Evolutionary conservation across 495 filamentous ascomycete species (phyloP), one percentile per base, ranked within the genome.

Genomic region (Penicillium steckii): DNA sequence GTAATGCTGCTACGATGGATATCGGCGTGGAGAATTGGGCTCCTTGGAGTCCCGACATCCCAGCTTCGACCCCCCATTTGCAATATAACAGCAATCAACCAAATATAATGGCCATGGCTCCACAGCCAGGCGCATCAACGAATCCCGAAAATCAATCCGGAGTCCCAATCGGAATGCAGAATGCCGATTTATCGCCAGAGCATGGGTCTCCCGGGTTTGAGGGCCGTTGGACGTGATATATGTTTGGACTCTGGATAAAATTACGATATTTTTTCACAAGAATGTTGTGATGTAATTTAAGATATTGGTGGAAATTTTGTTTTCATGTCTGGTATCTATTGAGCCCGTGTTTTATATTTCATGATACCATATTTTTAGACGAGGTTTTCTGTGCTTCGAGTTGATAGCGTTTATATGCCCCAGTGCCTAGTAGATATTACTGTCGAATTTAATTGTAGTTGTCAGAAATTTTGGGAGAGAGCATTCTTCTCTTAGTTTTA

Each of bases 11-110:
- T 17, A 65, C 66, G 6, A 56, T 80, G 33, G 66, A 62, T 7
- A 50, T 77, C 10, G 77, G 71, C 8, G 72, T 78, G 47, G 78
- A 77, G 17, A 76, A 71, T 44, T 84, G 81, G 81, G 59, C 50
- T 4, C 30, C 46, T 8, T 66, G 63, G 63, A 53, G 42, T 32
- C 18, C 56, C 8, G n/a, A 38, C 13, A 24, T 56, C 1, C 30
- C 44, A 12, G 27, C 4, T 10, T 47, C 41, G n/a, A 27, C 52
- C 33, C 13, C 56, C 32, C 27, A 48, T 4, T 8, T 57, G 6
- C 43, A 41, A 8, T 62, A 57, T 51, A 44, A 46, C 10, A 35
- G 44, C 25, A 43, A 43, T 9, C 42, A 48, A 1, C 24, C 25
- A 2, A 44, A 52, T 27, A 40, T 57, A 6, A 43, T 62, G 48